Evolutionary conservation across 1,139 yeast species (phyloP), one percentile per base, ranked within the genome.

Genomic region (Protomyces lactucae-debilis): DNA sequence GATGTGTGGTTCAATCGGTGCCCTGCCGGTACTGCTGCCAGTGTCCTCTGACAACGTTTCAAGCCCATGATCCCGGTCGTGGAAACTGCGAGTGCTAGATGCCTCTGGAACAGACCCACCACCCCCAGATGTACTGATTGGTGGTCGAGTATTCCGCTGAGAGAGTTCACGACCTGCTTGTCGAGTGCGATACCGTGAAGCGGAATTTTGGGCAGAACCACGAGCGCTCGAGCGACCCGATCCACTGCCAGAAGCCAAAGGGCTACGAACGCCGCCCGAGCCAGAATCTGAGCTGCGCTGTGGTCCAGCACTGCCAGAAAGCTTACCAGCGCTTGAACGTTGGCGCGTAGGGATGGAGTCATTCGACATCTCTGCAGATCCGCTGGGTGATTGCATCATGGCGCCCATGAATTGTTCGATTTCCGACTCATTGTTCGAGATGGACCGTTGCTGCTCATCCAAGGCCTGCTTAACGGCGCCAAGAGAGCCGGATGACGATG

Each of bases 401-500:
- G 55, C 36, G n/a, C 52, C 48, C 61, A 57, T 57, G 39, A 57
- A 36, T 40, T 48, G 37, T 35, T 57, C 61, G 39, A 57, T 57
- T 28, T 52, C 52, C 23, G 61, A 57, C 28, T 43, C 48, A 21
- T 43, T 43, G 12, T 43, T 43, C 14, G 48, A 43, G 3, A 43
- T 12, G 14, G 48, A 43, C 14, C 48, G 48, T 43, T 43, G 48
- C 25, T 43, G 25, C 12, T 43, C 25, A 21, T 43, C 48, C 48
- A 43, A 18, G 9, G 48, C 48, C 12, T 43, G 21, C 25, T 18
- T 43, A 14, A 43, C 25, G 8, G 21, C 48, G 48, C 48, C 48
- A 10, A 43, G 48, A 18, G 48, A 43, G 25, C 48, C 48, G 18
- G 48, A 43, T 10, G 48, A 43, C 9, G 48, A 43, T 1, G 48